Conservation (phyloP, 2,329 filamentous ascomycete species). For the Pochonia chlamydosporia region DNA sequence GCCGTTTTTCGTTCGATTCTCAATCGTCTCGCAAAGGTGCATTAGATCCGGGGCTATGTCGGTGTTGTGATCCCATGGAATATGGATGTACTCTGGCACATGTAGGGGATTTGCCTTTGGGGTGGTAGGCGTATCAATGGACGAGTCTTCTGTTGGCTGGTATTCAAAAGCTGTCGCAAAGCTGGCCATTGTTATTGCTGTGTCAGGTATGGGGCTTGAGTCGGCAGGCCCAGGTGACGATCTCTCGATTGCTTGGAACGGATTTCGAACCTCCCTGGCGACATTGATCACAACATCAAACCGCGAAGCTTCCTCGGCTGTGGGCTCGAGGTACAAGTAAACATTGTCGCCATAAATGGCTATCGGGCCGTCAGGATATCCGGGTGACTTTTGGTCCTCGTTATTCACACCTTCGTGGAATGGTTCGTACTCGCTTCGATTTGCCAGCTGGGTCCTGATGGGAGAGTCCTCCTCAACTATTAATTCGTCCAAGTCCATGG, state of each 20-base stretch:
- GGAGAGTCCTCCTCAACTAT: conserved; percentile 53
- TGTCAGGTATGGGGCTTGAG: conserved; percentile 44
- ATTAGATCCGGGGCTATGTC: conserved; percentile 76
- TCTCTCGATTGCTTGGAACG: conserved; percentile 45
- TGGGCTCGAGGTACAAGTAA: conserved; percentile 75
- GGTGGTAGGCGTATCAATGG: conserved; percentile 43
- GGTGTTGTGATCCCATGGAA: conserved; percentile 85
- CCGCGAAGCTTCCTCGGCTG: conserved; percentile 65
- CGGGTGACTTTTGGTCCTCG: conserved; percentile 74
- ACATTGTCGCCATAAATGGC: conserved; percentile 75
- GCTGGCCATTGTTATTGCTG: conserved; percentile 50
- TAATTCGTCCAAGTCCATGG: conserved; percentile 31
- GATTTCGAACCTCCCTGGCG: conserved; percentile 74
- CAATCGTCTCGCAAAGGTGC: conserved; percentile 69
- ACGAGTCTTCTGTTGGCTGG: conserved; percentile 30
- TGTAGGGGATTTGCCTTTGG: conserved; percentile 46
- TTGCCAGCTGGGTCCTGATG: conserved; percentile 57
- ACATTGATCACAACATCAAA: conserved; percentile 86
- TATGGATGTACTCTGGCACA: conserved; percentile 77
- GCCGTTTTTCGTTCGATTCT: conserved; percentile 62
- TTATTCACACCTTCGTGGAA: conserved; percentile 64
- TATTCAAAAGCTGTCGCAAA: conserved; percentile 58
- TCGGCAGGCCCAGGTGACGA: conserved; percentile 23
- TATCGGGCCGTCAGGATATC: conserved; percentile 76
- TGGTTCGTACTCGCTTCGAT: conserved; percentile 47